Conservation (phyloP, 2,329 filamentous ascomycete species). For the Didymella keratinophila region DNA sequence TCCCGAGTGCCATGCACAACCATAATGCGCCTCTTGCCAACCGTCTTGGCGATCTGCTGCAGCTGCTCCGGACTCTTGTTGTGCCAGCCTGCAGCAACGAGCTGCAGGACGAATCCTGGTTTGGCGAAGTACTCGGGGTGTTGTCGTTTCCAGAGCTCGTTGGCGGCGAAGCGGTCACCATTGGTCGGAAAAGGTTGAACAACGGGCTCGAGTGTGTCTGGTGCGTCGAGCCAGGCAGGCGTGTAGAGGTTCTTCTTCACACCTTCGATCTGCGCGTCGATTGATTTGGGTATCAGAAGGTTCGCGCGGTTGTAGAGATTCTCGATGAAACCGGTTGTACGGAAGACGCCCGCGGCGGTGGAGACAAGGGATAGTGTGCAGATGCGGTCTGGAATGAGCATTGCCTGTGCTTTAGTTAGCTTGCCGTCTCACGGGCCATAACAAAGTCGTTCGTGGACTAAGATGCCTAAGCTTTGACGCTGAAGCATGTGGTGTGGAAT, state of each 20-base stretch:
- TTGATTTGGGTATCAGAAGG: constrained; percentile 71
- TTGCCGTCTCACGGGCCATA: constrained; percentile 1
- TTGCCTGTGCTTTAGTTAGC: constrained; percentile 36
- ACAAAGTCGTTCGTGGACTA: constrained; percentile 1
- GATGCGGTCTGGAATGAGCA: constrained; percentile 58
- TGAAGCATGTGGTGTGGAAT: constrained; percentile 1
- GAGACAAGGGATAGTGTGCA: constrained; percentile 61
- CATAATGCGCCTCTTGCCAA: constrained; percentile 77
- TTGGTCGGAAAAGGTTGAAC: constrained; percentile 71
- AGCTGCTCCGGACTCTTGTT: constrained; percentile 75
- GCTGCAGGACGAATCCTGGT: constrained; percentile 76
- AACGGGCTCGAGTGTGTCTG: constrained; percentile 61
- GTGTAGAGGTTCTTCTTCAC: constrained; percentile 73
- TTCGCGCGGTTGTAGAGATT: constrained; percentile 68
- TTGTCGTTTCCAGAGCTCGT: constrained; percentile 76
- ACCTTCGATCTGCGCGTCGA: constrained; percentile 71
- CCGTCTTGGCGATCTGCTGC: constrained; percentile 67
- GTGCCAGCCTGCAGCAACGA: constrained; percentile 81
- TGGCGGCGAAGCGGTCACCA: constrained; percentile 81
- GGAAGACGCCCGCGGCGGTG: constrained; percentile 57
- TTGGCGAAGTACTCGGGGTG: constrained; percentile 68
- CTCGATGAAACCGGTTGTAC: constrained; percentile 62
- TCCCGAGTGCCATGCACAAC: constrained; percentile 80
- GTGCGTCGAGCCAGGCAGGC: constrained; percentile 65
- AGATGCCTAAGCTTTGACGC: not conserved